Evolutionary conservation across 2,329 filamentous ascomycete genomes (phyloP).

Genomic region (Tolypocladium endophyticum): DNA sequence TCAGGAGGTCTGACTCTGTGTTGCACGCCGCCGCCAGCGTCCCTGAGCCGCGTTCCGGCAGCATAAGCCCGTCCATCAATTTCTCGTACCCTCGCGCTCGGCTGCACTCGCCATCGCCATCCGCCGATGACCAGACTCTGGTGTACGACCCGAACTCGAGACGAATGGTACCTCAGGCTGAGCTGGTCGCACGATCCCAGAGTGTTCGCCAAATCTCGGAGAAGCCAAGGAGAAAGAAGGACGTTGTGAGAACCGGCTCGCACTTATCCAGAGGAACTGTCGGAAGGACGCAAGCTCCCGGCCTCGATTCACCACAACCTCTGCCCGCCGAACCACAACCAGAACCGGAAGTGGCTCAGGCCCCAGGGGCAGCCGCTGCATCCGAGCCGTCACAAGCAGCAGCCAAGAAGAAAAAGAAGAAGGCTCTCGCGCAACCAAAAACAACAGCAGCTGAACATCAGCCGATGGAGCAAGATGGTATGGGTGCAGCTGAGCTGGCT

Average conservation of each 20-base stretch:
- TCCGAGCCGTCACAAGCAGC: not conserved
- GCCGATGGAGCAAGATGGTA: not conserved
- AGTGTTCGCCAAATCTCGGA: constrained; percentile 27
- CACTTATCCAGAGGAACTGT: constrained; percentile 43
- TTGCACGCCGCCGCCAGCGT: constrained; percentile 19
- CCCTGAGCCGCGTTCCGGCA: constrained; percentile 26
- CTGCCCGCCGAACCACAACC: not conserved
- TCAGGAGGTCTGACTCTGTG: constrained; percentile 33
- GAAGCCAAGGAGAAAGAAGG: constrained; percentile 30
- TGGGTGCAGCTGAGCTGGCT: not conserved
- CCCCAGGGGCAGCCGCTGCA: not conserved
- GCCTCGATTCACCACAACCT: constrained; percentile 22
- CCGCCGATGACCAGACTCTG: constrained; percentile 29
- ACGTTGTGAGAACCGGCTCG: constrained; percentile 28
- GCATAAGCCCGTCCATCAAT: constrained; percentile 44
- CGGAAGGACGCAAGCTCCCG: constrained; percentile 37
- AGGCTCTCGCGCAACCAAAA: not conserved
- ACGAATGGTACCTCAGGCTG: constrained; percentile 43
- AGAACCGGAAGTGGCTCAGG: not conserved
- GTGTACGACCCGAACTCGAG: constrained; percentile 58
- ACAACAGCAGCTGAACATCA: not conserved
- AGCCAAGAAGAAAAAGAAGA: constrained; percentile 5
- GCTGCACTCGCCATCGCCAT: constrained; percentile 16
- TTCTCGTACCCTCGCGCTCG: constrained; percentile 46
- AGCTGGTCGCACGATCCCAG: constrained; percentile 32